Evolutionary conservation across 148 eudicot genomes (phyloP).

Genomic region (Tetragonia tetragonoides): DNA sequence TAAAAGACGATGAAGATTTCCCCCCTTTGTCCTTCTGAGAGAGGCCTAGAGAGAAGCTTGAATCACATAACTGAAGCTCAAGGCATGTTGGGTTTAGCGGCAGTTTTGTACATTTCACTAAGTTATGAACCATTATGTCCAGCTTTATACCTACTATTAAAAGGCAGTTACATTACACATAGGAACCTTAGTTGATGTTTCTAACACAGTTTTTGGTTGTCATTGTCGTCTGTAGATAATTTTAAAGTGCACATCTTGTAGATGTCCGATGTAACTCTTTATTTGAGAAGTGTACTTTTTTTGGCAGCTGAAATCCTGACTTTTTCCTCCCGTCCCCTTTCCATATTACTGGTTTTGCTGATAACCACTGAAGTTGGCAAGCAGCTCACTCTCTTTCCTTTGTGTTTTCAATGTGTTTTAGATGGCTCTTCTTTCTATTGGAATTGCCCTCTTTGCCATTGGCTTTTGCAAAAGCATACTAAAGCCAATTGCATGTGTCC

Average conservation of each 20-base stretch:
- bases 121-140: constrained; percentile 24
- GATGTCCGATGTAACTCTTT: constrained; percentile 31
- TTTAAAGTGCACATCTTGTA: constrained; percentile 31
- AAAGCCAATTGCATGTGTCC: too few species aligned
- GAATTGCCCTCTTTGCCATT: too few species aligned
- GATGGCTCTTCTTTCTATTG: too few species aligned
- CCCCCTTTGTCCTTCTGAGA: constrained; percentile 72
- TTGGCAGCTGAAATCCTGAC: constrained; percentile 12
- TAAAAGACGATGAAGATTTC: constrained; percentile 87
- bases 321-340: too few species aligned
- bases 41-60: constrained; percentile 14
- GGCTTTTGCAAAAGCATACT: too few species aligned
- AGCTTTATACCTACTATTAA: constrained; percentile 21
- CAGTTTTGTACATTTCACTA: constrained; percentile 27
- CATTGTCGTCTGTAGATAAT: constrained; percentile 36
- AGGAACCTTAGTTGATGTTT: constrained; percentile 29
- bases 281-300: constrained; percentile 24
- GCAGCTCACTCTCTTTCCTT: too few species aligned
- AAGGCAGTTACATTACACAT: constrained; percentile 22
- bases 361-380: too few species aligned
- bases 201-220: constrained; percentile 27
- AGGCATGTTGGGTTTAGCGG: constrained; percentile 20
- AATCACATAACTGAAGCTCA: constrained; percentile 13
- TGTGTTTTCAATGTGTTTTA: too few species aligned
- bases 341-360: too few species aligned